A percentile compares a stretch with the other conserved stretches of the same genome.
Evolutionary conservation across 2,329 filamentous ascomycete species (phyloP).

Genomic region (Ophioceras dolichostomum): DNA sequence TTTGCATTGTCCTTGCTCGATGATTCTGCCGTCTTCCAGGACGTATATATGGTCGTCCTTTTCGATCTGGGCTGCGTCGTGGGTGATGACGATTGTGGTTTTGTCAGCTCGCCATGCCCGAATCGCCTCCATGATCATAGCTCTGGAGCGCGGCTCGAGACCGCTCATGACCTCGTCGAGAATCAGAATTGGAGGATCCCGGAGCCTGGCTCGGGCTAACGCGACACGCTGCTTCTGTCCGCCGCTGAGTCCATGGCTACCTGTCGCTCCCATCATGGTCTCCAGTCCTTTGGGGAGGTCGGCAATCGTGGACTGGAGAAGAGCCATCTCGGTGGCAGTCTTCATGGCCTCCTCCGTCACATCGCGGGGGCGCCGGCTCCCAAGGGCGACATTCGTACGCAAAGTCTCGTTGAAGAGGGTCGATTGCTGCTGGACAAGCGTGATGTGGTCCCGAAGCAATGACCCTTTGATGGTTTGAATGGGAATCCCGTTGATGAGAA

Average conservation of each 20-base stretch:
- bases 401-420: slow-evolving; percentile 74
- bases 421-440: slow-evolving; percentile 71
- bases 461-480: slow-evolving; percentile 48
- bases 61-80: slow-evolving; percentile 68
- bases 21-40: slow-evolving; percentile 55
- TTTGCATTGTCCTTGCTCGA: slow-evolving; percentile 52
- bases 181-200: slow-evolving; percentile 70
- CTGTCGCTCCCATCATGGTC: slow-evolving; percentile 57
- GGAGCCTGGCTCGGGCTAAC: slow-evolving; percentile 63
- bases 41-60: slow-evolving; percentile 69
- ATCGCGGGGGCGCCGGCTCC: slow-evolving; percentile 10
- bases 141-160: slow-evolving; percentile 61
- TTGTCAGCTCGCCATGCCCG: slow-evolving; percentile 65
- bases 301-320: slow-evolving; percentile 55
- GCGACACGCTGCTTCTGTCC: slow-evolving; percentile 77
- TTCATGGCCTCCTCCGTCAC: slow-evolving; percentile 44
- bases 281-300: slow-evolving; percentile 58
- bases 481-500: slow-evolving; percentile 54
- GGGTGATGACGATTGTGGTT: slow-evolving; percentile 88
- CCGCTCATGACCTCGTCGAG: slow-evolving; percentile 84
- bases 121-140: slow-evolving; percentile 60
- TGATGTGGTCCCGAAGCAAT: slow-evolving; percentile 71
- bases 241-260: slow-evolving; percentile 64
- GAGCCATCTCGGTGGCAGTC: slow-evolving; percentile 51
- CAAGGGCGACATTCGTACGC: slow-evolving; percentile 66